Percentiles rank a stretch among this genome's conserved stretches.
Conservation (phyloP, 805 yeast genomes). For the Pichia cephalocereana region DNA sequence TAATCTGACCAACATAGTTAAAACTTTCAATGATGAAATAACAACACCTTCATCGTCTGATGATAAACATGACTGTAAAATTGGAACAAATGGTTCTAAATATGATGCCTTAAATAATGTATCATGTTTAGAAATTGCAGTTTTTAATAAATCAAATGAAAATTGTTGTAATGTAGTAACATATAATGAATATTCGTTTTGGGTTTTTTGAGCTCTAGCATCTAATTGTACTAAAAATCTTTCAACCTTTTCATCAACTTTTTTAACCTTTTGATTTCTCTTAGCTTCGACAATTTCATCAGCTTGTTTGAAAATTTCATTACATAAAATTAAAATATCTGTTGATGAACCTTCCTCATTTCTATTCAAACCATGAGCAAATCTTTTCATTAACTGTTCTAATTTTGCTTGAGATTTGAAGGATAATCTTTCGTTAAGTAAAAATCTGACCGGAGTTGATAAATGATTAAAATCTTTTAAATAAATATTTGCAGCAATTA, state of each 20-base stretch:
- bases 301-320: constrained; percentile 58
- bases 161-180: constrained; percentile 61
- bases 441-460: constrained; percentile 57
- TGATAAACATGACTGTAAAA: constrained; percentile 49
- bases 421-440: constrained; percentile 56
- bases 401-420: constrained; percentile 63
- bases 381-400: constrained; percentile 69
- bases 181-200: constrained; percentile 47
- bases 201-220: constrained; percentile 46
- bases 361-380: constrained; percentile 68
- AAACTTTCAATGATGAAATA: constrained; percentile 53
- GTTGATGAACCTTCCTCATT: constrained; percentile 51
- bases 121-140: constrained; percentile 57
- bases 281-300: constrained; percentile 19
- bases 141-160: constrained; percentile 65
- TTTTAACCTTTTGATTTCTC: constrained; percentile 11
- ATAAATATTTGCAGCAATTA: constrained; percentile 56
- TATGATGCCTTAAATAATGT: constrained; percentile 49
- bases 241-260: constrained; percentile 26
- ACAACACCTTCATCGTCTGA: constrained; percentile 75
- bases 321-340: constrained; percentile 61
- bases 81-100: constrained; percentile 66
- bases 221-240: constrained; percentile 71
- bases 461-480: constrained; percentile 48
- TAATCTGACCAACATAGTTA: constrained; percentile 50